Evolutionary conservation across 345 rosid genomes (phyloP), one percentile per base, ranked within the genome.

Genomic region (Alliaria petiolata): DNA sequence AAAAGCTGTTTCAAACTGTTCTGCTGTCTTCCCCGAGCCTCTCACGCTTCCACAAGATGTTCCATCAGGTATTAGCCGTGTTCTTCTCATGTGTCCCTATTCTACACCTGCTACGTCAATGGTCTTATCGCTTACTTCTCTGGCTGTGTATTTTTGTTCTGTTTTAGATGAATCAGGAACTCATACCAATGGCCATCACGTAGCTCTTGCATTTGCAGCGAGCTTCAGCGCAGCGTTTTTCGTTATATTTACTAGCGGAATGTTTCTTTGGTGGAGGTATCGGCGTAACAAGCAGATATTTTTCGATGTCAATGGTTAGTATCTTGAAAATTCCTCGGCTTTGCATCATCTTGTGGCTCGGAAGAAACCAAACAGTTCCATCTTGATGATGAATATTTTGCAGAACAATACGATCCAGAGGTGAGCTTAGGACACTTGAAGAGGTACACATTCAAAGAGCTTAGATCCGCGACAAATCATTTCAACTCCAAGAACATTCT

Each of bases 251-350:
- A 55, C 83, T 12, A 77, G 88, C 0, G 91, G 85, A 26, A 71
- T 90, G 35, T 80, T 88, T 63, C 82, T 95, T 51, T 92, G 99
- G 97, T 90, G 89, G 97, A 85, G 97, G 72, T 90, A 88, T 50
- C 78, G 98, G 26, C 87, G 56, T 70, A 95, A 92, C 83, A 86
- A 92, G 78, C 98, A 92, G 75, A 89, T 95, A 58, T 95, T 95
- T 87, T 92, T 95, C 73, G 99, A 92, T 51, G 96, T 95, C 65
- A 90, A 95, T 80, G 99, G 99, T 95, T 67, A 72, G 88, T 77
- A 62, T 25, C 53, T 9, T 50, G 1, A 20, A 34, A 4, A 22
- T 15, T 6, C 11, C 14, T 69, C 28, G 0, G 30, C 49, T 45
- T 26, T 0, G 5, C 51, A 33, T 58, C 54, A n/a, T 20, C 12